phyloP scores from a whole-genome alignment of 2,329 filamentous ascomycete genomes.

The Nectriaceae sp. region DNA sequence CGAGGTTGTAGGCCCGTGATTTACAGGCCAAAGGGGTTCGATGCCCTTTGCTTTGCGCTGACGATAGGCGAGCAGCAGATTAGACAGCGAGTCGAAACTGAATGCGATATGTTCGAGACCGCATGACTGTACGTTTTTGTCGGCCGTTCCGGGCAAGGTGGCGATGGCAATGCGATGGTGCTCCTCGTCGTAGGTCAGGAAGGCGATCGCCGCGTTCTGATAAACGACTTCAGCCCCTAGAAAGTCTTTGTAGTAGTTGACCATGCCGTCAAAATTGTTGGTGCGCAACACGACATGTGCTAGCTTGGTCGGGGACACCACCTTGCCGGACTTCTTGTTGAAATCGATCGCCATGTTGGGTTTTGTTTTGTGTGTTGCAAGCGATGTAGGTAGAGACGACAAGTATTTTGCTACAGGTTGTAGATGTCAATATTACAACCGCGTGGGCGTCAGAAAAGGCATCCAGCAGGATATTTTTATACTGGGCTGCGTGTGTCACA shows the following conservation, averaged over 20 bases:
- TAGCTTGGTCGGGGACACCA: background rate
- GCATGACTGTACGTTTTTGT: background rate
- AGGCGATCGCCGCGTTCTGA: background rate
- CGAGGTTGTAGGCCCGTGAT: conserved; percentile 15
- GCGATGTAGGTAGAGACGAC: no score
- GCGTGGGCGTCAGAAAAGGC: no score
- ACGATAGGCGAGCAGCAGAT: background rate
- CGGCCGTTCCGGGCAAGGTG: background rate
- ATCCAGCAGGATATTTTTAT: no score
- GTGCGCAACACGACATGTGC: background rate
- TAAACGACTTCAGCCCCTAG: background rate
- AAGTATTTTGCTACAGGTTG: no score
- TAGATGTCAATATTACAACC: no score
- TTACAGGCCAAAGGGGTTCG: conserved; percentile 10
- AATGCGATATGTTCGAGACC: background rate
- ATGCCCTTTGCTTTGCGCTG: background rate
- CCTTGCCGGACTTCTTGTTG: no score
- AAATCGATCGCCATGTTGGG: no score
- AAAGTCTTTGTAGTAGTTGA: background rate
- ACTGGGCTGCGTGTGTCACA: no score
- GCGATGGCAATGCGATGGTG: background rate
- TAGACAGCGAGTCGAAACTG: background rate
- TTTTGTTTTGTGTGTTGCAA: no score
- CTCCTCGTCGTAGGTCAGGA: background rate
- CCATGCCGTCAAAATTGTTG: background rate